Base-by-base conservation (phyloP, 2,329 filamentous ascomycete species). In the Colletotrichum shisoi region DNA sequence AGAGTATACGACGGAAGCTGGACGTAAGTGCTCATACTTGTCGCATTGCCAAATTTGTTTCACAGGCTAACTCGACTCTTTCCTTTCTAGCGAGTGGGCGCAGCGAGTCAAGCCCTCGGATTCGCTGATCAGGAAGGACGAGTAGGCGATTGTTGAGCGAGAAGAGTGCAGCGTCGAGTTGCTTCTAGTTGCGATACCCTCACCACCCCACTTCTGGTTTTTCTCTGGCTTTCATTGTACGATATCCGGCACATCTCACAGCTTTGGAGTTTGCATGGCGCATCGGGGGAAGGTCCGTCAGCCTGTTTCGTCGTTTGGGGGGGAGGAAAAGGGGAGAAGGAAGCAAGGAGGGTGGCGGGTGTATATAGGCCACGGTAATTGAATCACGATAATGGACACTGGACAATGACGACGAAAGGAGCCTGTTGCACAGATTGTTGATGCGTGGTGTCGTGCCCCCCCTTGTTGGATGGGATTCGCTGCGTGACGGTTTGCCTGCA, bases 1-100 rank as follows among this genome's bases (percentile, higher is more conserved):
- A 89, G 86, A 75, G 84, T 99, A 24, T 99, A 99, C 74, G 95
- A 99, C 77, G 95, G 95, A 54, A 97, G 94, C 78, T 99, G 95
- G 95, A 98, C 95, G 86, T 96, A 83, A 88, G 91, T 90, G 45
- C 48, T 48, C 39, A 54, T 34, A 13, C 46, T 12, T 40, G 27
- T 6, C 19, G 4, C 24, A 19, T n/a, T 59, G 5, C 3, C 3
- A n/a, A 2, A 9, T 4, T 37, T 37, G 13, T 40, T 27, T 42
- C 15, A 53, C 52, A 48, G 56, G 59, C 59, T 59, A 59, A 57
- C 48, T 48, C 76, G 79, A 39, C 64, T 17, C 67, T 34, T 17
- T 27, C 13, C 21, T 27, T 9, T 27, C 40, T 63, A 89, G 87
- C 27, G 87, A 89, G 79, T 91, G 88, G 87, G 89, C 88, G 44